Conservation (phyloP, 2,329 filamentous ascomycete species). For the Colletotrichum euphorbiae region DNA sequence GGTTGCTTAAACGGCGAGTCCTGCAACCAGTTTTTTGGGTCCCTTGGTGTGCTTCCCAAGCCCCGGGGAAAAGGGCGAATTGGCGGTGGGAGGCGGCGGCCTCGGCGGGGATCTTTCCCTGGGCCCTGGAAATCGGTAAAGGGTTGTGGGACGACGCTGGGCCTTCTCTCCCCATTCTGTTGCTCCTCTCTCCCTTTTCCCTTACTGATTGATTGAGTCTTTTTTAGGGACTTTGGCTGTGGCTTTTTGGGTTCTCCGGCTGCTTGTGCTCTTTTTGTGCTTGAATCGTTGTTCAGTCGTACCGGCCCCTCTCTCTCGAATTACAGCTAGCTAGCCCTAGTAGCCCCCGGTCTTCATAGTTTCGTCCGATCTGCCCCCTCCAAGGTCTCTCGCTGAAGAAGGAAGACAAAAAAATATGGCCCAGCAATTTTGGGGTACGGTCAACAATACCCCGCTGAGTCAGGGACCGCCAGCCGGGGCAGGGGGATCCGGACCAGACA, state of each 20-base stretch:
- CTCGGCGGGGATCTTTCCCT: conserved; percentile 19
- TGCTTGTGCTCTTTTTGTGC: neutral
- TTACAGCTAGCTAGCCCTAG: no score
- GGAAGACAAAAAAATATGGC: neutral
- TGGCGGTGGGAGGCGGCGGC: conserved; percentile 13
- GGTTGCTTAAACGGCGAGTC: no score
- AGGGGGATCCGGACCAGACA: neutral
- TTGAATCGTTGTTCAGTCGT: no score
- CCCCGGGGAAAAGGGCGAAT: conserved; percentile 4
- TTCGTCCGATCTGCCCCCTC: neutral
- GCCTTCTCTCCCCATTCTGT: no score
- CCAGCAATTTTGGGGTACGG: conserved; percentile 6
- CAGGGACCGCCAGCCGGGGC: neutral
- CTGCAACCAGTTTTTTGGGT: neutral
- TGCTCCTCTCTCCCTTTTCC: no score
- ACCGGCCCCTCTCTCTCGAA: no score
- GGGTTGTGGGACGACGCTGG: conserved; percentile 11
- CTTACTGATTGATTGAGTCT: no score
- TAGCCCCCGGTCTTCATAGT: no score
- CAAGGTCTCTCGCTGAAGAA: neutral
- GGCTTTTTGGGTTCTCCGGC: neutral
- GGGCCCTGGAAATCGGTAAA: conserved; percentile 6
- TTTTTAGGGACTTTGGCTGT: no score
- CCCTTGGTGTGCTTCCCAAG: neutral
- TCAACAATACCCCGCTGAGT: neutral